Evolutionary conservation across 2,329 filamentous ascomycete species (phyloP), one percentile per base, ranked within the genome.

Genomic region (Endoconidiophora polonica): DNA sequence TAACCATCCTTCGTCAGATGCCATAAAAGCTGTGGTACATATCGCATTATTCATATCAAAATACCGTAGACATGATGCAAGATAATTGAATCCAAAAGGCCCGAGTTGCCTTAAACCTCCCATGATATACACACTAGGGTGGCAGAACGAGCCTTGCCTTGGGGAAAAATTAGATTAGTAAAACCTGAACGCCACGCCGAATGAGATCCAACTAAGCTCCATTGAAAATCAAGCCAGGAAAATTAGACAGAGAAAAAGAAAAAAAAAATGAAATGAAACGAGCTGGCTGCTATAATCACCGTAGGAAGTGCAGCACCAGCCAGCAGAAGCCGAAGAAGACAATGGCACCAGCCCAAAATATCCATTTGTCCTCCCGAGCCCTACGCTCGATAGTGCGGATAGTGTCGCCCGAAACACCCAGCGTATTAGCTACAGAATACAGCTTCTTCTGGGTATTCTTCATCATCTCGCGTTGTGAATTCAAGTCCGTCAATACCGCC

Each of bases 321-420:
- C 86, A 96, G 65, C 90, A 94, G 62, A 98, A 98, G 37, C 76
- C 61, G 59, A 96, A 84, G 64, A 98, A 98, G 36, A 91, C 65
- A 4, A 93, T 65, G 2, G 90, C 86, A 0, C 91, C 87, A 0
- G 70, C 83, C 73, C 83, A 84, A 63, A 98, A 98, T 36, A 98
- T 94, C 87, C 88, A 96, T 67, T 95, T 96, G 63, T 98, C 91
- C 69, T 96, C 84, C 63, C 79, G 83, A 46, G 91, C 87, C 55
- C 91, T 73, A 57, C 91, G 69, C 67, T 96, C 90, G 40, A 98
- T 83, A 86, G 91, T 96, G 44, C 91, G 79, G 56, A 98, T 98
- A 2, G 91, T 98, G 62, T 96, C 90, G 18, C 90, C 88, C 60
- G 84, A 93, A 53, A 98, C 76, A 0, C 91, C 91, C 44, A 98